phyloP scores from a whole-genome alignment of 2,329 filamentous ascomycete species.

The Orbilia oligospora region DNA sequence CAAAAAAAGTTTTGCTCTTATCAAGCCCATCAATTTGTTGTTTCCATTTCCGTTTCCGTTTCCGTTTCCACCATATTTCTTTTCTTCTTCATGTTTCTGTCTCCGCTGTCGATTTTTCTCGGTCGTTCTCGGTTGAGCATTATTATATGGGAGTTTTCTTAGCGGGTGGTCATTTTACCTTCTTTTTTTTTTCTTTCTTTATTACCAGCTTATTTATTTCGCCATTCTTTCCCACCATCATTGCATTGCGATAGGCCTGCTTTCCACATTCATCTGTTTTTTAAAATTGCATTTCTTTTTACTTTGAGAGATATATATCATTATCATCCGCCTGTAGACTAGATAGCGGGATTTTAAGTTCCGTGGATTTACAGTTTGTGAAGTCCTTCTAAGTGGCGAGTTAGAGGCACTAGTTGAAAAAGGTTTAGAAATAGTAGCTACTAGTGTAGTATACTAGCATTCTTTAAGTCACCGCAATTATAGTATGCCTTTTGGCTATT shows the following conservation, averaged over 20 bases:
- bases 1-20: constrained; percentile 21
- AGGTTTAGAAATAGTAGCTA: neutral
- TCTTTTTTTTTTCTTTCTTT: neutral
- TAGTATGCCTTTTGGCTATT: too few relatives aligned
- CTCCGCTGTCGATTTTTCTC: neutral
- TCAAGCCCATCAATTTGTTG: constrained; percentile 3
- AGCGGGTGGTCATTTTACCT: constrained; percentile 30
- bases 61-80: neutral
- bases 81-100: neutral
- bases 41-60: neutral
- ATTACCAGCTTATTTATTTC: neutral
- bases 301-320: constrained; percentile 10
- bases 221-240: neutral
- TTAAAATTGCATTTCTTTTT: constrained; percentile 13
- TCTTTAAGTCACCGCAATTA: too few relatives aligned
- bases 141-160: constrained; percentile 52
- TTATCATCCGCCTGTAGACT: constrained; percentile 29
- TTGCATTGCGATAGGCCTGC: constrained; percentile 8
- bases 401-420: neutral
- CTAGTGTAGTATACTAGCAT: neutral
- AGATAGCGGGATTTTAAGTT: constrained; percentile 21
- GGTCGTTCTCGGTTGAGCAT: constrained; percentile 21
- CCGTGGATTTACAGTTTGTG: neutral
- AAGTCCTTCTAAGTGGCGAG: neutral
- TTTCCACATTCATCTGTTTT: constrained; percentile 1